These are phyloP conservation scores for Cyberlindnera galapagoensis DNA, from an alignment of 805 yeast genomes.

Conservation along the genomic window DNA sequence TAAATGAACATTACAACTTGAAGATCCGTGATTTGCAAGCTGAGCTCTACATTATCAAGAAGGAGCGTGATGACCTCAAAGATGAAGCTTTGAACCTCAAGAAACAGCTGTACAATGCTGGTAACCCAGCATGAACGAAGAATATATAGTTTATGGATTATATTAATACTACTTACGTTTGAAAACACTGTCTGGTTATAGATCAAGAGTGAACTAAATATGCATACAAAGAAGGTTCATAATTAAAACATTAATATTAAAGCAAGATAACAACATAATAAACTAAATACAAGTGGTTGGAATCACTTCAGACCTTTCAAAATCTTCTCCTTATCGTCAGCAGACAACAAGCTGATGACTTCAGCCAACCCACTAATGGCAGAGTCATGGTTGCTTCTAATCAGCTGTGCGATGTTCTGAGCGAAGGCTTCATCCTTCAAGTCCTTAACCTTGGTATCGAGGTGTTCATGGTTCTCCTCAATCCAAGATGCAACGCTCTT, in stretches of 20 bases:
- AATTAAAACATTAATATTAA: constrained; percentile 5
- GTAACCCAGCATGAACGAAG: constrained; percentile 13
- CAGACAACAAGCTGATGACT: constrained; percentile 43
- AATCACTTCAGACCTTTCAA: constrained; percentile 27
- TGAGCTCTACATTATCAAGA: constrained; percentile 70
- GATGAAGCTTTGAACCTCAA: constrained; percentile 52
- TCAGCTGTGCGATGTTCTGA: constrained; percentile 52
- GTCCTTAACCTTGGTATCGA: constrained; percentile 55
- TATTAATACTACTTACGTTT: too few relatives aligned
- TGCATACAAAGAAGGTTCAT: too few relatives aligned
- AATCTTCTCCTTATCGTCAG: constrained; percentile 46
- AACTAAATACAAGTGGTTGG: constrained; percentile 7
- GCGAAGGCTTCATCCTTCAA: constrained; percentile 63
- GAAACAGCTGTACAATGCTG: constrained; percentile 39
- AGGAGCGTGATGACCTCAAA: constrained; percentile 76
- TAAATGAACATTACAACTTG: constrained; percentile 58
- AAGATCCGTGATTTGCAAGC: constrained; percentile 80
- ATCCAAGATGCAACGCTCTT: constrained; percentile 77
- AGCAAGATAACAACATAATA: constrained; percentile 1
- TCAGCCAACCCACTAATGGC: constrained; percentile 51
- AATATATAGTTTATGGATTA: too few relatives aligned
- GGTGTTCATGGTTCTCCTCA: constrained; percentile 63
- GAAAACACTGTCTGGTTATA: too few relatives aligned
- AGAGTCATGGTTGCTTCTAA: constrained; percentile 48
- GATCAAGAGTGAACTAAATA: too few relatives aligned